phyloP scores from a whole-genome alignment of 2,329 filamentous ascomycete genomes.

The Coniella lustricola region DNA sequence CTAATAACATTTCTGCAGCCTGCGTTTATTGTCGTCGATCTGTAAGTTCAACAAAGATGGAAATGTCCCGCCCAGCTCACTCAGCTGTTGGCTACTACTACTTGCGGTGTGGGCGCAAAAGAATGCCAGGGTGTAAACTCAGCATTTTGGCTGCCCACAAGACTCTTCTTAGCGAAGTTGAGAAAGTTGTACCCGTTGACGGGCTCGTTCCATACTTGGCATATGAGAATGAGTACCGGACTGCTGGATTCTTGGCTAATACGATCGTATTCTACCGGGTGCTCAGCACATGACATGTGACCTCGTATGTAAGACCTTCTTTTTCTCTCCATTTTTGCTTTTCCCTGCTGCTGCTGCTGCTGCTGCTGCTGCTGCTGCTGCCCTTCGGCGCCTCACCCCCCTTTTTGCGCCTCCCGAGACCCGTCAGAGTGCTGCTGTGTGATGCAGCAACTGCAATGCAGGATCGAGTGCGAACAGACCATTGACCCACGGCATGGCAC shows the following conservation, averaged over 20 bases:
- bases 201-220: background rate
- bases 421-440: slow-evolving; percentile 20
- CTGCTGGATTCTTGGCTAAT: slow-evolving; percentile 36
- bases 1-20: slow-evolving; percentile 50
- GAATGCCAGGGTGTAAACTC: slow-evolving; percentile 17
- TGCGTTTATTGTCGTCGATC: slow-evolving; percentile 87
- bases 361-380: slow-evolving; percentile 13
- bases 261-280: slow-evolving; percentile 29
- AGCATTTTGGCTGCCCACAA: slow-evolving; percentile 6
- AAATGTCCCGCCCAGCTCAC: slow-evolving; percentile 8
- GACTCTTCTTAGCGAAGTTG: background rate
- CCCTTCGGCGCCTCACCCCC: slow-evolving; percentile 15
- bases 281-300: slow-evolving; percentile 86
- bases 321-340: slow-evolving; percentile 19
- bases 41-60: slow-evolving; percentile 52
- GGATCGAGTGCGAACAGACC: slow-evolving; percentile 26
- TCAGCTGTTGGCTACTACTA: slow-evolving; percentile 18
- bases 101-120: slow-evolving; percentile 14
- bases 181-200: slow-evolving; percentile 9
- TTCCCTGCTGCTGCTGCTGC: slow-evolving; percentile 14
- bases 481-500: slow-evolving; percentile 24
- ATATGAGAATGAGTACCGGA: background rate
- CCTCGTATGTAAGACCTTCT: slow-evolving; percentile 58
- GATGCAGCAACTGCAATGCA: slow-evolving; percentile 18
- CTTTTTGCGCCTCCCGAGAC: slow-evolving; percentile 11